Evolutionary conservation across 2,329 filamentous ascomycete genomes (phyloP).

Genomic region (Paecilomyces fulvus): DNA sequence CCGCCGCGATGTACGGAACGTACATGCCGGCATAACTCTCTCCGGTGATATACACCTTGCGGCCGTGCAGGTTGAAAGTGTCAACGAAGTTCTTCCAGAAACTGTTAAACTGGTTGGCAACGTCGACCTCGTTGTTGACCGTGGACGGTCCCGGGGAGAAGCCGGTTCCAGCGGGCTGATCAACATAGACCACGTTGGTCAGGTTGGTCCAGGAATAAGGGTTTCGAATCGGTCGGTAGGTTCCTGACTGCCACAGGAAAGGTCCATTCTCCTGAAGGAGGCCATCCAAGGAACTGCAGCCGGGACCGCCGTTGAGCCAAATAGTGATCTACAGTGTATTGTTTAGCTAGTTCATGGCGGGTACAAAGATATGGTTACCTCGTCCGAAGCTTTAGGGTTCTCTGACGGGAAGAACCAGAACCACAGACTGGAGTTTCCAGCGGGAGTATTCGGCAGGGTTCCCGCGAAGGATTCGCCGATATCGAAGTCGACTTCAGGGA

Average conservation of each 20-base stretch:
- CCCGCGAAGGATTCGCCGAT: slow-evolving; percentile 43
- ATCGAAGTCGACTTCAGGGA: slow-evolving; percentile 63
- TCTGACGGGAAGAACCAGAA: slow-evolving; percentile 43
- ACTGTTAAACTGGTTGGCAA: slow-evolving; percentile 63
- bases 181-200: slow-evolving; percentile 61
- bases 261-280: slow-evolving; percentile 69
- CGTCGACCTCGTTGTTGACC: slow-evolving; percentile 57
- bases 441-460: slow-evolving; percentile 43
- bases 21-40: slow-evolving; percentile 63
- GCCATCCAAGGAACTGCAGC: slow-evolving; percentile 54
- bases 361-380: slow-evolving; percentile 16
- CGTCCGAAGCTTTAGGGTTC: slow-evolving; percentile 33
- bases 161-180: slow-evolving; percentile 49
- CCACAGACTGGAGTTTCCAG: slow-evolving; percentile 37
- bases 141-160: slow-evolving; percentile 58
- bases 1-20: slow-evolving; percentile 63
- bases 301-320: slow-evolving; percentile 45
- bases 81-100: slow-evolving; percentile 71
- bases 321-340: slow-evolving; percentile 19
- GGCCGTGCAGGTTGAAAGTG: slow-evolving; percentile 58
- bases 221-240: slow-evolving; percentile 55
- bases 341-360: not conserved
- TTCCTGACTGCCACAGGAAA: slow-evolving; percentile 62
- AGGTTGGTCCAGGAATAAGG: slow-evolving; percentile 63
- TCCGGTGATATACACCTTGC: slow-evolving; percentile 65